Percentiles rank a stretch among this genome's conserved stretches.
phyloP scores from a whole-genome alignment of 768 basidiomycete species.

The Leccinum aurantiacum region DNA sequence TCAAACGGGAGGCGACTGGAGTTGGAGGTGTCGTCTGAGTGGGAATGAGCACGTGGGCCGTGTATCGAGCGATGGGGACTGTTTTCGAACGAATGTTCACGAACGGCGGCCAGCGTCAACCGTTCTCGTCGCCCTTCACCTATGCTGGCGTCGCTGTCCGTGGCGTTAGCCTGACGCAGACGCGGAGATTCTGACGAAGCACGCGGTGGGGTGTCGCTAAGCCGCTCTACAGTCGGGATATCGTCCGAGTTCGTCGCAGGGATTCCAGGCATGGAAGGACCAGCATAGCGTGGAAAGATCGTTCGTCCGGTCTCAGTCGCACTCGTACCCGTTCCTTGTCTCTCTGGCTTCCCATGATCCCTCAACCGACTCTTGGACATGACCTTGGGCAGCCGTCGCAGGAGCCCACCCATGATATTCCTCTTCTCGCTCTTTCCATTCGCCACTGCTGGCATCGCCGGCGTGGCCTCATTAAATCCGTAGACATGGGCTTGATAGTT shows the following conservation, averaged over 20 bases:
- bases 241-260: slow-evolving; percentile 28
- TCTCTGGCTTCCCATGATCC: slow-evolving; percentile 25
- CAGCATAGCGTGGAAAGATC: slow-evolving; percentile 23
- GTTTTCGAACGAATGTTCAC: slow-evolving; percentile 24
- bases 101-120: slow-evolving; percentile 25
- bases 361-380: slow-evolving; percentile 32
- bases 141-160: slow-evolving; percentile 23
- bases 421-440: slow-evolving; percentile 33
- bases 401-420: slow-evolving; percentile 31
- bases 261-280: slow-evolving; percentile 19
- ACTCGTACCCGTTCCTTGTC: slow-evolving; percentile 15
- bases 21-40: slow-evolving; percentile 20
- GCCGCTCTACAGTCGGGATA: slow-evolving; percentile 30
- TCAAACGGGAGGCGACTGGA: slow-evolving; percentile 29
- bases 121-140: slow-evolving; percentile 27
- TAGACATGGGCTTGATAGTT: slow-evolving; percentile 20
- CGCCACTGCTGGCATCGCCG: slow-evolving; percentile 13
- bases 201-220: slow-evolving; percentile 23
- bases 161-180: slow-evolving; percentile 13
- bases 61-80: slow-evolving; percentile 12
- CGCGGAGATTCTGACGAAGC: slow-evolving; percentile 28
- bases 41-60: slow-evolving; percentile 19
- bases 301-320: slow-evolving; percentile 14
- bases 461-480: slow-evolving; percentile 26
- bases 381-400: slow-evolving; percentile 34